Evolutionary conservation across 306 rosid genomes (phyloP).

Genomic region (Vachellia pachyceras): DNA sequence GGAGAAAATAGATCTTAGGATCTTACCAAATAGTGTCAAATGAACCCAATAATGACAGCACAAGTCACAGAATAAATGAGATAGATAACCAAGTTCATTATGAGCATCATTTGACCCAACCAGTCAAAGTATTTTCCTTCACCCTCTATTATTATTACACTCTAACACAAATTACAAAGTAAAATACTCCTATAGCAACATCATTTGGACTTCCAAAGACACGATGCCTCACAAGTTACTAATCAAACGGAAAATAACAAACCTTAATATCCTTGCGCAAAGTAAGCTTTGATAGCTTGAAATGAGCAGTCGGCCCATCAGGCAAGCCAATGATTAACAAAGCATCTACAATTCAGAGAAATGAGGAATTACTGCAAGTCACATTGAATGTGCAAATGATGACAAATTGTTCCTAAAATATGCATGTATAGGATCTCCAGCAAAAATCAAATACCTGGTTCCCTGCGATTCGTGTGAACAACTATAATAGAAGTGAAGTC

Average conservation of each 20-base stretch:
- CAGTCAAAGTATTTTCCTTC: conserved; percentile 11
- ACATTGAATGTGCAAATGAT: not conserved
- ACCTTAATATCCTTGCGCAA: conserved; percentile 92
- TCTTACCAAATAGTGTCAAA: conserved; percentile 18
- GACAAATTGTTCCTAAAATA: not conserved
- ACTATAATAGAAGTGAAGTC: conserved; percentile 88
- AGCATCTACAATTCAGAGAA: conserved; percentile 62
- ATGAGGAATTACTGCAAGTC: conserved; percentile 7
- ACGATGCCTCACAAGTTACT: not conserved
- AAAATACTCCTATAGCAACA: not conserved
- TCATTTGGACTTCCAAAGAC: conserved; percentile 13
- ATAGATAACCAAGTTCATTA: conserved; percentile 7
- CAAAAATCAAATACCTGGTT: conserved; percentile 84
- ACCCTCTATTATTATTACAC: not conserved
- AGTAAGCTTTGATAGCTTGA: conserved; percentile 80
- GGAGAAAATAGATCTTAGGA: not conserved
- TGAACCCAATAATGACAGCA: conserved; percentile 15
- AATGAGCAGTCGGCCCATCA: conserved; percentile 95
- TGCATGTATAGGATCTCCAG: conserved; percentile 20
- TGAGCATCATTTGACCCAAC: not conserved
- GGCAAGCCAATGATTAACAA: conserved; percentile 75
- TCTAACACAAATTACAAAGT: not conserved
- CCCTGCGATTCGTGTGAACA: conserved; percentile 92
- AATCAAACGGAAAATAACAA: conserved; percentile 9
- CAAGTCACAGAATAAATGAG: conserved; percentile 5